These are phyloP conservation scores for Cladosporium sp. DNA, from an alignment of 2,329 filamentous ascomycete species.

Conservation along the genomic window DNA sequence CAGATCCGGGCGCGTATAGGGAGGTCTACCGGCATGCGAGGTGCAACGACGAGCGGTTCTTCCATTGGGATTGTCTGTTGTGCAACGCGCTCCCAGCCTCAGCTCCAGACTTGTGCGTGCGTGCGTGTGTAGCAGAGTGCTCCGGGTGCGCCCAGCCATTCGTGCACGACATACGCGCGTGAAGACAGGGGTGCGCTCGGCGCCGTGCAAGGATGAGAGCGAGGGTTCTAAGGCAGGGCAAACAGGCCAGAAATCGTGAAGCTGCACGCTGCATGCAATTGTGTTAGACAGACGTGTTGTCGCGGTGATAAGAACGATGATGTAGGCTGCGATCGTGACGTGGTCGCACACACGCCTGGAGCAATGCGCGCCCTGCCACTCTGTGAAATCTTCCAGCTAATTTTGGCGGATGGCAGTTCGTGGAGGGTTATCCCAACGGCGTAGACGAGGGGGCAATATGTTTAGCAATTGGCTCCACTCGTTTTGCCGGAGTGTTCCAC, in stretches of 20 bases:
- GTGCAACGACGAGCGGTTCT: background rate
- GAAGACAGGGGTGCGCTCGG: slow-evolving; percentile 15
- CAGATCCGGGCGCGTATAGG: slow-evolving; percentile 1
- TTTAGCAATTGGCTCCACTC: slow-evolving; percentile 1
- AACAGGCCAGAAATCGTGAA: background rate
- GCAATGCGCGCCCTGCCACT: slow-evolving; percentile 3
- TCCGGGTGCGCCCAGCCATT: slow-evolving; percentile 1
- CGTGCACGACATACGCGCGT: slow-evolving; percentile 12
- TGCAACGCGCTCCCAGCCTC: background rate
- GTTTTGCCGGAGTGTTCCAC: background rate
- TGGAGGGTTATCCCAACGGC: slow-evolving; percentile 10
- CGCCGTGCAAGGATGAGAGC: background rate
- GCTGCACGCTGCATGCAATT: slow-evolving; percentile 14
- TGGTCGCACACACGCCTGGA: background rate
- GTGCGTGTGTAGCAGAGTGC: background rate
- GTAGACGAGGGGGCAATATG: background rate
- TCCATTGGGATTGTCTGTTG: background rate
- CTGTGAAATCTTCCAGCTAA: background rate
- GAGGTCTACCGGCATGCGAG: background rate
- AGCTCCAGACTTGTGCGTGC: background rate
- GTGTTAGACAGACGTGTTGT: slow-evolving; percentile 14
- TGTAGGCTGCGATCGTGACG: background rate
- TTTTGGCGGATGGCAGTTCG: slow-evolving; percentile 4
- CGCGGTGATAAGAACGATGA: slow-evolving; percentile 5
- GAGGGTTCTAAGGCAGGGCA: background rate